Evolutionary conservation across 2,329 filamentous ascomycete species (phyloP).

Genomic region (Trichoderma sp.): DNA sequence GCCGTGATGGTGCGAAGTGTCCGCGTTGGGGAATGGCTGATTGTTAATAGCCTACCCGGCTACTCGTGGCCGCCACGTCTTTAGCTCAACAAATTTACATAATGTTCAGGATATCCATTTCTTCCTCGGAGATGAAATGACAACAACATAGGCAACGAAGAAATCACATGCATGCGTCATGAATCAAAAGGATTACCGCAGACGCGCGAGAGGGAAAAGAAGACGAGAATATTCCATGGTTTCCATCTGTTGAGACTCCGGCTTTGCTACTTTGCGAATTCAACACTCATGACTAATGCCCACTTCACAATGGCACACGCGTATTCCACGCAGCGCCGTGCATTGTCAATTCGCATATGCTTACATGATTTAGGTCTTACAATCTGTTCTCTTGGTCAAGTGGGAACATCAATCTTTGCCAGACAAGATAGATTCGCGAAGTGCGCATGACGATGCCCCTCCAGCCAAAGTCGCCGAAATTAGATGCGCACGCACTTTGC

Average conservation of each 20-base stretch:
- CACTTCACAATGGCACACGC: too few relatives aligned
- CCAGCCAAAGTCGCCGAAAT: neutral
- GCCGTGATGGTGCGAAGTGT: neutral
- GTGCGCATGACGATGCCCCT: neutral
- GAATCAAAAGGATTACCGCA: neutral
- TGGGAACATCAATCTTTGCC: neutral
- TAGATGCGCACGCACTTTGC: neutral
- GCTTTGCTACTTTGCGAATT: neutral
- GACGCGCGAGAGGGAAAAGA: neutral
- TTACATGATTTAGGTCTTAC: too few relatives aligned
- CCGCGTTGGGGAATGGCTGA: neutral
- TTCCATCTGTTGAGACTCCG: neutral
- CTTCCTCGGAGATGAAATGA: neutral
- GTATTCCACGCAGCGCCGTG: too few relatives aligned
- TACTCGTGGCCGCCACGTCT: constrained; percentile 1
- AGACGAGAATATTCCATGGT: neutral
- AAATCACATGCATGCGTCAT: neutral
- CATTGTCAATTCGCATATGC: too few relatives aligned
- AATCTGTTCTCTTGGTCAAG: neutral
- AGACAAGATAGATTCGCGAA: neutral
- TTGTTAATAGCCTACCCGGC: constrained; percentile 24
- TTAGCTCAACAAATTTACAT: constrained; percentile 4
- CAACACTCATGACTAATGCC: neutral
- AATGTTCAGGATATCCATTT: neutral
- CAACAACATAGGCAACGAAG: neutral